phyloP scores from a whole-genome alignment of 352 stramenopile species.

The Globisporangium irregulare region DNA sequence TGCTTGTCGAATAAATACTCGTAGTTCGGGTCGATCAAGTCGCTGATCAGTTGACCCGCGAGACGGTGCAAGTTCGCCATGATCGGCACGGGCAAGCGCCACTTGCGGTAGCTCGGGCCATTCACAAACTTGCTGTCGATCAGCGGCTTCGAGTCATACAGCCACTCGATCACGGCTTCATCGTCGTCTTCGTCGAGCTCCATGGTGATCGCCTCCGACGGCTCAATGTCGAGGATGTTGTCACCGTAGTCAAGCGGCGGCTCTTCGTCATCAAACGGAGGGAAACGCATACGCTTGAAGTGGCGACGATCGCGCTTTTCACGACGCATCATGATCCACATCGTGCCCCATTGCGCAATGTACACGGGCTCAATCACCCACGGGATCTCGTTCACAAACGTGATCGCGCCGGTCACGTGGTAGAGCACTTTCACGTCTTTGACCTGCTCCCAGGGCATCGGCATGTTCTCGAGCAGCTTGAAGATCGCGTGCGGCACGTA shows the following conservation, averaged over 20 bases:
- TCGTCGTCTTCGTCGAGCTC: conserved; percentile 96
- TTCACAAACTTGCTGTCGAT: conserved; percentile 95
- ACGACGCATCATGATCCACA: conserved; percentile 99
- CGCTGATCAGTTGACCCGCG: conserved; percentile 95
- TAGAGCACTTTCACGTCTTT: conserved; percentile 99
- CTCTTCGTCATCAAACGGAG: conserved; percentile 99
- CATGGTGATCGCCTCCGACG: conserved; percentile 96
- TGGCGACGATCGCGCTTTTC: conserved; percentile 99
- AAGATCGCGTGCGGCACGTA: conserved; percentile 99
- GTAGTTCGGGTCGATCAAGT: conserved; percentile 96
- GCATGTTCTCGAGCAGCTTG: conserved; percentile 99
- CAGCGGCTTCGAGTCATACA: conserved; percentile 97
- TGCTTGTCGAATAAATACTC: conserved; percentile 93
- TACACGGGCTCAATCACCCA: conserved; percentile 99
- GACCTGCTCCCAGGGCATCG: conserved; percentile 99
- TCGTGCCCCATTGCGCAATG: conserved; percentile 99
- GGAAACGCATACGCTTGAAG: conserved; percentile 99
- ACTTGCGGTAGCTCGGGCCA: conserved; percentile 96
- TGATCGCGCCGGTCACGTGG: conserved; percentile 99
- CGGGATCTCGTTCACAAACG: conserved; percentile 99
- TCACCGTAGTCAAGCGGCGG: conserved; percentile 95
- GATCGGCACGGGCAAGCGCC: conserved; percentile 96
- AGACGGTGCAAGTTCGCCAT: conserved; percentile 98
- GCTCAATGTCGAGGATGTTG: conserved; percentile 97
- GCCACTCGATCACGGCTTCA: conserved; percentile 95